A percentile compares a stretch with the other conserved stretches of the same genome.
These are phyloP conservation scores for Arthrobotrys entomopaga DNA, from an alignment of 2,329 filamentous ascomycete genomes.

Conservation along the genomic window DNA sequence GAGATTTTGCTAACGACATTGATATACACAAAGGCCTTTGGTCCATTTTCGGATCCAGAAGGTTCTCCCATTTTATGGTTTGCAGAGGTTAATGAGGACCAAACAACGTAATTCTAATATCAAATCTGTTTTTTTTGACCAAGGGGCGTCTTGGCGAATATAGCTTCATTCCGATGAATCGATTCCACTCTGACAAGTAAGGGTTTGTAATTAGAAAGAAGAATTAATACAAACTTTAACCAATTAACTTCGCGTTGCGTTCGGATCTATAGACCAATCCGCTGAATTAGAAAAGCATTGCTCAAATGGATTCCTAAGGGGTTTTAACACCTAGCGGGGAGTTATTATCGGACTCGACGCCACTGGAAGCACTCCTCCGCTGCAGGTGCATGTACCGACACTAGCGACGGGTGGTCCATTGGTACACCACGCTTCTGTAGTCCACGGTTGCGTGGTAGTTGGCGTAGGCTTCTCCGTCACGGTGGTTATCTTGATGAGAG, in stretches of 20 bases:
- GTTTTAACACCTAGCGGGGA: slow-evolving; percentile 21
- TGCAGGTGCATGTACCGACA: slow-evolving; percentile 40
- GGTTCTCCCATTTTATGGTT: slow-evolving; percentile 32
- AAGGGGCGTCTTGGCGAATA: too few species aligned
- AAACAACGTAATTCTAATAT: not conserved
- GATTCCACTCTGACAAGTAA: too few species aligned
- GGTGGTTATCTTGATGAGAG: slow-evolving; percentile 71
- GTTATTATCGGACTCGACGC: slow-evolving; percentile 49
- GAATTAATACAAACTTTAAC: too few species aligned
- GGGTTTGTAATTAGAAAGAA: too few species aligned
- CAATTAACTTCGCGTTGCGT: too few species aligned
- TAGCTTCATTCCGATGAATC: too few species aligned
- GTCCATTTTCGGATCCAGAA: slow-evolving; percentile 42
- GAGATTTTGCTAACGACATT: not conserved
- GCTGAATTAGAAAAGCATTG: too few species aligned
- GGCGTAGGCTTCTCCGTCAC: slow-evolving; percentile 60
- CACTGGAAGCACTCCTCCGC: slow-evolving; percentile 22
- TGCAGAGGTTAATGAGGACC: slow-evolving; percentile 8
- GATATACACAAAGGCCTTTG: slow-evolving; percentile 24
- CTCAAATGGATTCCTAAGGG: too few species aligned
- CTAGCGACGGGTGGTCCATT: slow-evolving; percentile 48
- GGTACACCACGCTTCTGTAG: slow-evolving; percentile 57
- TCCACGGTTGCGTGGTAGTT: slow-evolving; percentile 60
- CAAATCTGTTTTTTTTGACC: not conserved
- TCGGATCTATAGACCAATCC: too few species aligned